phyloP scores from a whole-genome alignment of 805 yeast genomes.

The Wickerhamomyces silvicola region DNA sequence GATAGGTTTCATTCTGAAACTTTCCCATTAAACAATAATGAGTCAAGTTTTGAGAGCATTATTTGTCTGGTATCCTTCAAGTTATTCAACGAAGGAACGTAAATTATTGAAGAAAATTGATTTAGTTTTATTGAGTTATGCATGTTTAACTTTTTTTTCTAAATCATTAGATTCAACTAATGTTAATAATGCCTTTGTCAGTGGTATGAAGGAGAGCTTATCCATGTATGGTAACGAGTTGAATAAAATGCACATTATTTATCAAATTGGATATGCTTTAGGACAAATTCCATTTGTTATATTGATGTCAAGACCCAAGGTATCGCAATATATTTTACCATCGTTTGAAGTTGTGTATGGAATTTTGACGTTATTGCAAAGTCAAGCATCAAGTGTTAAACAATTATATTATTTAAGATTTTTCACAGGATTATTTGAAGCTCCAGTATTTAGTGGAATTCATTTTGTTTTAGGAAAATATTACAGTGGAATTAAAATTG shows the following conservation, averaged over 20 bases:
- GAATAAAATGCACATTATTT: conserved; percentile 14
- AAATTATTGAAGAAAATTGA: conserved; percentile 6
- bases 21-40: too few species aligned
- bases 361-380: conserved; percentile 6
- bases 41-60: neutral
- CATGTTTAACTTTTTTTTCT: conserved; percentile 22
- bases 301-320: conserved; percentile 38
- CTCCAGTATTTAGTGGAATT: conserved; percentile 38
- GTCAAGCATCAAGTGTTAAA: conserved; percentile 1
- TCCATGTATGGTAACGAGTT: conserved; percentile 55
- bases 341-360: conserved; percentile 40
- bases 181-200: conserved; percentile 51
- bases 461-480: conserved; percentile 43
- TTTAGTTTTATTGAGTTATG: conserved; percentile 7
- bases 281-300: conserved; percentile 5
- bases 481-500: conserved; percentile 22
- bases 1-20: too few species aligned
- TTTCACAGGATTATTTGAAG: conserved; percentile 38
- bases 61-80: conserved; percentile 6
- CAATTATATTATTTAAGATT: conserved; percentile 50
- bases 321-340: conserved; percentile 26
- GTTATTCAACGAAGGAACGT: conserved; percentile 2
- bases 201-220: conserved; percentile 51
- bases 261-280: conserved; percentile 5
- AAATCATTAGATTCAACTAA: conserved; percentile 56